A percentile compares a stretch with the other conserved stretches of the same genome.
Conservation (phyloP, 371 early-diverging fungal genomes). For the Mortierella sp. region DNA sequence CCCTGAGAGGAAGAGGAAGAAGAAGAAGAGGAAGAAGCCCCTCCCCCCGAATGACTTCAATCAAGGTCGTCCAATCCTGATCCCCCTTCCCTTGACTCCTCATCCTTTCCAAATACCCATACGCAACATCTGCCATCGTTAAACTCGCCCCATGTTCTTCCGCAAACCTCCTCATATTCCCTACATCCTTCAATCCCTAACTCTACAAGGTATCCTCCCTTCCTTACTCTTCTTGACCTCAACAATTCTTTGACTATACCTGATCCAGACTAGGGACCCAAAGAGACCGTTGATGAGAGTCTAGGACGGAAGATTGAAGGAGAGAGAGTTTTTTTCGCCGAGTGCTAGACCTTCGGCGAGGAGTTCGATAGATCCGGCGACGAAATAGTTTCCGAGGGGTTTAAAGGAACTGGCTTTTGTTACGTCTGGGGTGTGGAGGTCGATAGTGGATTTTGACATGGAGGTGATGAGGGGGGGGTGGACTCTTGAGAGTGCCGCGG, state of each 20-base stretch:
- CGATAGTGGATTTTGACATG: conserved; percentile 20
- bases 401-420: conserved; percentile 64
- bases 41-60: conserved; percentile 2
- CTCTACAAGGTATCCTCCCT: conserved; percentile 60
- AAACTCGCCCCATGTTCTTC: not conserved
- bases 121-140: conserved; percentile 12
- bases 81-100: not conserved
- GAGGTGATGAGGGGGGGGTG: conserved; percentile 35
- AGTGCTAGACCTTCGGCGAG: conserved; percentile 77
- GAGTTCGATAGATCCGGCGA: conserved; percentile 68
- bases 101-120: conserved; percentile 7
- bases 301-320: conserved; percentile 66
- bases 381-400: conserved; percentile 76
- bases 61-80: conserved; percentile 13
- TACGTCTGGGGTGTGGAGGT: conserved; percentile 46
- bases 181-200: conserved; percentile 68
- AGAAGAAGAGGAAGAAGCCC: not conserved
- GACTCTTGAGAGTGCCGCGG: conserved; percentile 28
- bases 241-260: conserved; percentile 53
- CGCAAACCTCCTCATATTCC: conserved; percentile 47
- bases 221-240: conserved; percentile 12
- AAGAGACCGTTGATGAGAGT: conserved; percentile 67
- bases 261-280: conserved; percentile 51
- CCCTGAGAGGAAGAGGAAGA: not conserved
- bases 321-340: conserved; percentile 69